Evolutionary conservation across 2,329 filamentous ascomycete species (phyloP), one percentile per base, ranked within the genome.

Genomic region (Xylogone sp.): DNA sequence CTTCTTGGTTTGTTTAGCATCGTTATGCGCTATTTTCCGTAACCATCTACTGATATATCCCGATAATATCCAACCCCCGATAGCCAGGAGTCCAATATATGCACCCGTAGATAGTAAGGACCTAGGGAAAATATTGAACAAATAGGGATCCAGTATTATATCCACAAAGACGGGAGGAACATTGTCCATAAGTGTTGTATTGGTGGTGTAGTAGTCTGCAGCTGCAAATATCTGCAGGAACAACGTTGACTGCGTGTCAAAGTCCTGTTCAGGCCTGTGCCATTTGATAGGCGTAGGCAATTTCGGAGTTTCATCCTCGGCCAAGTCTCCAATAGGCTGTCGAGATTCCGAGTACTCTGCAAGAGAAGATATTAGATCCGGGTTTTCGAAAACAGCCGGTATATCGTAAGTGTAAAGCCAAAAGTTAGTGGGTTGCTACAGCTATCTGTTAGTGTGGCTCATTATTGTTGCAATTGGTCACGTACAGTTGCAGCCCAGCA

Each of bases 401-500:
- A 90, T 65, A 29, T 84, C 72, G 65, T 84, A 83, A 1, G 84
- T 82, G 53, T 84, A 75, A 20, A 97, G 73, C 55, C 73, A 76
- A 71, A 97, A 96, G 21, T 79, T 73, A 1, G 92, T 96, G 43
- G 93, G 93, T 85, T 96, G 87, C 92, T 97, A 56, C 2, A 19
- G 51, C 31, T 43, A 48, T 59, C 57, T 59, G 46, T 39, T 53
- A 27, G 24, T 27, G 10, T 6, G 10, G 24, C 10, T 27, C 6
- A 27, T 27, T 5, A 45, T 21, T 16, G 34, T 45, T n/a, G 43
- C 27, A 13, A 44, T 19, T 16, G 42, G 3, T n/a, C 29, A 78
- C 88, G 71, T 78, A 96, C 93, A 54, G 87, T 94, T 42, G 94
- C 94, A 54, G 90, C 79, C 92, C 93, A 99, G 72, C 93, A 97